phyloP scores from a whole-genome alignment of 805 yeast species.

The Spathaspora girioi region DNA sequence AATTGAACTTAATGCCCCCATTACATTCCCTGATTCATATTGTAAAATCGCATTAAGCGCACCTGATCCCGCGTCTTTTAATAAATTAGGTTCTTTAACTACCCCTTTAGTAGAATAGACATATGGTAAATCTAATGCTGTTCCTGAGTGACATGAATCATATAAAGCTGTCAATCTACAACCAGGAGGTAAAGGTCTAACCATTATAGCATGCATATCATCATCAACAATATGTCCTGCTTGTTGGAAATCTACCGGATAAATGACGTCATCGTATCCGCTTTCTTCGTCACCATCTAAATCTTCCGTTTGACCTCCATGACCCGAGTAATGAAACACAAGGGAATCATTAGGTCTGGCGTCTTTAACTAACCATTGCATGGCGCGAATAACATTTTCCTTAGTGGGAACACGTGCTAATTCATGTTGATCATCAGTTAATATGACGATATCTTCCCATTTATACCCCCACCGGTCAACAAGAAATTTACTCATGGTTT shows the following conservation, averaged over 20 bases:
- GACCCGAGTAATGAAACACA: slow-evolving; percentile 39
- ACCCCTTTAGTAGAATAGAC: slow-evolving; percentile 40
- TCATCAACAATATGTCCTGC: slow-evolving; percentile 34
- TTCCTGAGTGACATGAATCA: slow-evolving; percentile 40
- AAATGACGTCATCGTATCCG: slow-evolving; percentile 34
- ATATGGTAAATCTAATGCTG: slow-evolving; percentile 37
- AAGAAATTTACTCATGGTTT: slow-evolving; percentile 33
- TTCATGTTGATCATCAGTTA: slow-evolving; percentile 34
- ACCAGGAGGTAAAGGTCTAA: slow-evolving; percentile 31
- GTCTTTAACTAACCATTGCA: slow-evolving; percentile 36
- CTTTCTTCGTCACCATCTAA: slow-evolving; percentile 35
- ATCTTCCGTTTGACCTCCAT: slow-evolving; percentile 35
- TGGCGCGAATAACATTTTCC: slow-evolving; percentile 33
- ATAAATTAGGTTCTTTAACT: slow-evolving; percentile 34
- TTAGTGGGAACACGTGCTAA: slow-evolving; percentile 28
- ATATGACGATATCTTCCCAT: slow-evolving; percentile 35
- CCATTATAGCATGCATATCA: slow-evolving; percentile 39
- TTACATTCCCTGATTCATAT: slow-evolving; percentile 32
- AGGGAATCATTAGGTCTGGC: slow-evolving; percentile 38
- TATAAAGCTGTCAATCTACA: slow-evolving; percentile 36
- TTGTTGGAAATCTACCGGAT: slow-evolving; percentile 33
- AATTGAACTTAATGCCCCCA: slow-evolving; percentile 36
- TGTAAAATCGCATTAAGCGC: slow-evolving; percentile 28
- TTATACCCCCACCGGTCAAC: slow-evolving; percentile 26
- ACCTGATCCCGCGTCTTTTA: slow-evolving; percentile 34